Base-by-base conservation (phyloP, 139 green algal genomes). In the Picochlorum sp. region DNA sequence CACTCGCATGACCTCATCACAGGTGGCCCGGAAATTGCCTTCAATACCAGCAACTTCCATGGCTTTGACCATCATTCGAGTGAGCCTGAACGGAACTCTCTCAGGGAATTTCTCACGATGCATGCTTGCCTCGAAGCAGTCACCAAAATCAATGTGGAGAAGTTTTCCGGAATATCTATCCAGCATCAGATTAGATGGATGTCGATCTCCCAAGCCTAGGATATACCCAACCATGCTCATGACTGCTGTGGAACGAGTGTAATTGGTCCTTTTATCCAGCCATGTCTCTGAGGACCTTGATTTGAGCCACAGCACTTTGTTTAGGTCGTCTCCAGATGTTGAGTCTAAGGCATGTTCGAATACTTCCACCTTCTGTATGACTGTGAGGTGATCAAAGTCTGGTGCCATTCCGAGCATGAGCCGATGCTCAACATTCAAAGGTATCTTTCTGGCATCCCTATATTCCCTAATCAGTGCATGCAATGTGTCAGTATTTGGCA, bases 101-200 rank as follows among this genome's bases (percentile, higher is more conserved):
- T 98, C 94, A 0, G 94, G 94, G 72, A 97, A 98, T 84, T 99
- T 98, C 54, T 98, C 94, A 1, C 94, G 81, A 72, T 96, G 75
- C 94, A 98, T 98, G 69, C 79, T 90, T 20, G 92, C 89, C 81
- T 99, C 94, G 61, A 99, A 99, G 80, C 94, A 99, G 81, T 99
- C 94, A 4, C 94, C 94, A 82, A 99, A 99, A 75, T 99, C 94
- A 62, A 99, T 99, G 83, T 99, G 94, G 66, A 99, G 81, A 73
- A 96, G 84, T 76, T 96, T 96, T 55, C 89, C 76, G 18, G 65
- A 81, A 69, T 88, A 93, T 45, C 92, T 76, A 74, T 98, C 93
- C 24, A 98, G 78, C 91, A 97, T 98, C 14, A 98, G 81, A 77
- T 98, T 98, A 73, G 76, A 90, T 31, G 93, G 93, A 78, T 98